phyloP scores from a whole-genome alignment of 306 rosid genomes.

The Spatholobus suberectus region DNA sequence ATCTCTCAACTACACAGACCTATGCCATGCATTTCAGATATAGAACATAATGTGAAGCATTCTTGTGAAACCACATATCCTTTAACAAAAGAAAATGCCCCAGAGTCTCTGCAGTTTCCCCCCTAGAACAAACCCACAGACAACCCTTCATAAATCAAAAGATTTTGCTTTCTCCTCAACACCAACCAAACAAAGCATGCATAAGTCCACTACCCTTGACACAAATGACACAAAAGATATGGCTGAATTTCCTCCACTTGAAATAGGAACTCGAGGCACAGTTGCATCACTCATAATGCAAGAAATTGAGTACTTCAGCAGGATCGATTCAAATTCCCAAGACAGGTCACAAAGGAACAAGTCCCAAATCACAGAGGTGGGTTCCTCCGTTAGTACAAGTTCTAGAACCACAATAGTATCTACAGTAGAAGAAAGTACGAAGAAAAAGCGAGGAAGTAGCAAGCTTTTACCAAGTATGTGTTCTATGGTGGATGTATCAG shows the following conservation, averaged over 20 bases:
- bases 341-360: constrained; percentile 47
- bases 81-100: constrained; percentile 48
- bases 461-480: constrained; percentile 69
- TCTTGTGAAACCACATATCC: constrained; percentile 46
- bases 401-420: constrained; percentile 51
- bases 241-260: constrained; percentile 49
- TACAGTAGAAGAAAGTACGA: constrained; percentile 49
- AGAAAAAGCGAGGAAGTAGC: constrained; percentile 62
- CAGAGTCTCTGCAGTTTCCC: constrained; percentile 48
- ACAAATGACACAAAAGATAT: constrained; percentile 47
- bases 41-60: constrained; percentile 49
- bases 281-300: constrained; percentile 71
- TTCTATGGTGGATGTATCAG: constrained; percentile 71
- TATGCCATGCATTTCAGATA: constrained; percentile 46
- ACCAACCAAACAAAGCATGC: constrained; percentile 52
- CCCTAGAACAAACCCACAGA: constrained; percentile 47
- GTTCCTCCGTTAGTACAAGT: constrained; percentile 49
- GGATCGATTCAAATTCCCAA: constrained; percentile 47
- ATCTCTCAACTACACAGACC: constrained; percentile 30
- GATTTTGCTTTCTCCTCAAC: constrained; percentile 41
- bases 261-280: constrained; percentile 74
- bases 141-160: constrained; percentile 52
- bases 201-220: constrained; percentile 43
- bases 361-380: constrained; percentile 39
- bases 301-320: constrained; percentile 69